Evolutionary conservation across 1,284 basidiomycete species (phyloP), one percentile per base, ranked within the genome.

Genomic region (Cryptococcus depauperatus): DNA sequence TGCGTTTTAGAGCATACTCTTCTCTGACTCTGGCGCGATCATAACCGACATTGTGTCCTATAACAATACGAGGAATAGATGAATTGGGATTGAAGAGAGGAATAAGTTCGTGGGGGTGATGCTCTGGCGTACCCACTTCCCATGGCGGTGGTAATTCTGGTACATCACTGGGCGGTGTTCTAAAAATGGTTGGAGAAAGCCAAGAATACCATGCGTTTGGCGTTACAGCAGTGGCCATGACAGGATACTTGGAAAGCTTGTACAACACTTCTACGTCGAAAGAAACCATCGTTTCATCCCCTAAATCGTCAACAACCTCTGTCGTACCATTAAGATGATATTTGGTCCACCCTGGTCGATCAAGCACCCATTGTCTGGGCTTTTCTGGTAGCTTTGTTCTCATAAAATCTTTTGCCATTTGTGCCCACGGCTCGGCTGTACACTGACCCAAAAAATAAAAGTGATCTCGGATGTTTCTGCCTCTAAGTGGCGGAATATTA

Each of bases 181-280:
- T 79, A 5, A 96, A 77, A 4, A 99, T 73, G 82, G 90, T 93
- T 0, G 93, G 93, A 1, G 86, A 92, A 47, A 96, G 79, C 93
- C 95, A 99, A 4, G 81, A 81, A 64, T 98, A 98, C 92, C 93
- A 98, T 1, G 82, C 83, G 29, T 81, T 80, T 14, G 77, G 74
- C 4, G 89, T 83, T 1, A 80, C 85, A 2, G 92, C 92, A 46
- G 84, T 86, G 0, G 95, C 92, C 77, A 98, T 85, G 61, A 97
- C 76, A 2, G 93, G 79, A 58, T 82, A 91, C 0, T 80, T 81
- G 37, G 85, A 82, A 49, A 87, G 77, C 30, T 79, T 78, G 14
- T 90, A 89, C 74, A 98, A 78, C 0, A 88, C 91, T 71, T 98
- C 93, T 40, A 98, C 86, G 66, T 99, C 95, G 57, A 98, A 96